Base-by-base conservation (phyloP, 805 yeast genomes). In the Nakazawaea pomicola region DNA sequence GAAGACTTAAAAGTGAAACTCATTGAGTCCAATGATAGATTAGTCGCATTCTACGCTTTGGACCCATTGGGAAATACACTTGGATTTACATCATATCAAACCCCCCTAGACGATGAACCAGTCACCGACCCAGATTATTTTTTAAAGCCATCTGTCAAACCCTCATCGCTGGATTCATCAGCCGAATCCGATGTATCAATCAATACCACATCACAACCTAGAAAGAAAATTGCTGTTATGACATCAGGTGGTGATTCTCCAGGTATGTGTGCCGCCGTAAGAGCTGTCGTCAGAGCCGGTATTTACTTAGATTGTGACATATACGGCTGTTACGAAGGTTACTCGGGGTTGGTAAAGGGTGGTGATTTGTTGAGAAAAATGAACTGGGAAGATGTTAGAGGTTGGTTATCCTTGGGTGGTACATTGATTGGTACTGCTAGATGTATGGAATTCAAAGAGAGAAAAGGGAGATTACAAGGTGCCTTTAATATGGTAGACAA, bases 381-480 rank as follows among this genome's bases (percentile, higher is more conserved):
- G 88, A 64, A 68, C 17, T 93, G 98, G 98, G 83, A 81, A 54
- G 96, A 89, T 53, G 99, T 93, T 29, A 78, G 98, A 53, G 97
- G 98, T 18, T 91, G 81, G 80, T 71, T 93, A 39, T 75, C 91
- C 23, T 76, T 83, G 46, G 99, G 99, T 54, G 99, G 99, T 63
- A 93, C 99, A 36, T 69, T 79, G 44, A 93, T 93, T 51, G 99
- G 99, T 53, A 93, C 99, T 38, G 99, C 99, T 30, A 74, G 99
- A 58, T 88, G 91, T 56, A 74, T 68, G 65, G 91, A 76, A 51
- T 93, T 93, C 69, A 76, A 78, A 54, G 91, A 91, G 61, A 76
- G 95, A 44, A 70, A 73, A 58, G 98, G 98, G 33, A 76, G 99
- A 51, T 73, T 86, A 47, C 64, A 64, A 41, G 96, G 89, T 17